Conservation (phyloP, 208 protist species). For the Strigomonas culicis region DNA sequence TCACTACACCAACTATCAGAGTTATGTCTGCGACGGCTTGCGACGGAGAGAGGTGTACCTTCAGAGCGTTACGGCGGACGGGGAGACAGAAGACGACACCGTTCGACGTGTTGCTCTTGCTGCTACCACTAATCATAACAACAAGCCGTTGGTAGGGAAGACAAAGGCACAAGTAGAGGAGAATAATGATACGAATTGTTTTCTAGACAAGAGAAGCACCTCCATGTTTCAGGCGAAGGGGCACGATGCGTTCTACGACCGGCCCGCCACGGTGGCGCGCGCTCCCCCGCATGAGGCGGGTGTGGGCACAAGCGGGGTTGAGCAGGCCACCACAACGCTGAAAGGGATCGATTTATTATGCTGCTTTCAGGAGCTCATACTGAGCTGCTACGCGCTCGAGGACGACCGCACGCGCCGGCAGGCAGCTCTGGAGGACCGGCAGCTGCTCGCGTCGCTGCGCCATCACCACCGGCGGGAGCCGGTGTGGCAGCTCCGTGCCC, state of each 20-base stretch:
- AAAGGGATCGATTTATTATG: neutral
- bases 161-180: neutral
- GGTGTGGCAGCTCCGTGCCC: no score
- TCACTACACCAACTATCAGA: neutral
- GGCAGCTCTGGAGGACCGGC: no score
- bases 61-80: neutral
- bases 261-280: neutral
- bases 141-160: neutral
- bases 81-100: no score
- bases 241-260: neutral
- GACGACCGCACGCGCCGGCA: neutral
- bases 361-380: neutral
- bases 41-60: neutral
- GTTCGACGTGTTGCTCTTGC: no score
- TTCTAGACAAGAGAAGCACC: neutral
- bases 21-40: neutral
- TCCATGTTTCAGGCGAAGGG: constrained; percentile 1
- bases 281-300: no score
- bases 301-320: no score
- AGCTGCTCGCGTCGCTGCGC: no score
- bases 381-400: neutral
- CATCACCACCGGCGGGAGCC: no score
- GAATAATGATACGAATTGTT: neutral
- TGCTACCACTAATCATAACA: neutral
- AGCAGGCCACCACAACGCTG: neutral